A percentile compares a stretch with the other conserved stretches of the same genome.
Conservation (phyloP, 2,329 filamentous ascomycete species). For the Epichloe bromicola region DNA sequence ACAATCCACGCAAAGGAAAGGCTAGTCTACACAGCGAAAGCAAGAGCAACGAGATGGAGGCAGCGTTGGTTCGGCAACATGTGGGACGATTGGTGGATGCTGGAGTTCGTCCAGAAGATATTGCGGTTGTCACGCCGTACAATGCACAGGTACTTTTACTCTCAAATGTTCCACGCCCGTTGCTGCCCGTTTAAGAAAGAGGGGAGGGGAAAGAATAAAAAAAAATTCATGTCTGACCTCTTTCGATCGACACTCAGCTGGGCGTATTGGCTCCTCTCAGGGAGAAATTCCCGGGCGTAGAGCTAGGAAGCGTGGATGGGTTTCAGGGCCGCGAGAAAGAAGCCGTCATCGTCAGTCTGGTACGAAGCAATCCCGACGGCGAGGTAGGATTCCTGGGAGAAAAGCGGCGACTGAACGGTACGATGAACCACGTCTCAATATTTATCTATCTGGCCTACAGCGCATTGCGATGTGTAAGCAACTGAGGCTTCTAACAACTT, state of each 20-base stretch:
- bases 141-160: conserved; percentile 60
- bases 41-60: conserved; percentile 89
- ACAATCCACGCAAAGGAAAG: conserved; percentile 29
- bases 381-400: conserved; percentile 92
- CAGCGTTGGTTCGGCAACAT: conserved; percentile 64
- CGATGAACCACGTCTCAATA: conserved; percentile 15
- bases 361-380: conserved; percentile 73
- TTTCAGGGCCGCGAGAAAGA: conserved; percentile 98
- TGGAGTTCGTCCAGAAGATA: conserved; percentile 69
- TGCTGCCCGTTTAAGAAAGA: neutral
- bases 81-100: conserved; percentile 63
- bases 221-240: conserved; percentile 1
- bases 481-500: neutral
- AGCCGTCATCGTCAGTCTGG: conserved; percentile 83
- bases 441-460: too few relatives aligned
- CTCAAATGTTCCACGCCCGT: neutral
- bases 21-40: conserved; percentile 42
- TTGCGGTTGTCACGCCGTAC: conserved; percentile 91
- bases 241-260: conserved; percentile 36
- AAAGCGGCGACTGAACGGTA: conserved; percentile 84
- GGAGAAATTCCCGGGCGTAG: conserved; percentile 68
- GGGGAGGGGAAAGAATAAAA: neutral
- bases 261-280: conserved; percentile 69
- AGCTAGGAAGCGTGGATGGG: conserved; percentile 92
- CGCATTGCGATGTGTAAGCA: neutral